Conservation (phyloP, 1,139 yeast genomes). For the Blastobotrys serpentis region DNA sequence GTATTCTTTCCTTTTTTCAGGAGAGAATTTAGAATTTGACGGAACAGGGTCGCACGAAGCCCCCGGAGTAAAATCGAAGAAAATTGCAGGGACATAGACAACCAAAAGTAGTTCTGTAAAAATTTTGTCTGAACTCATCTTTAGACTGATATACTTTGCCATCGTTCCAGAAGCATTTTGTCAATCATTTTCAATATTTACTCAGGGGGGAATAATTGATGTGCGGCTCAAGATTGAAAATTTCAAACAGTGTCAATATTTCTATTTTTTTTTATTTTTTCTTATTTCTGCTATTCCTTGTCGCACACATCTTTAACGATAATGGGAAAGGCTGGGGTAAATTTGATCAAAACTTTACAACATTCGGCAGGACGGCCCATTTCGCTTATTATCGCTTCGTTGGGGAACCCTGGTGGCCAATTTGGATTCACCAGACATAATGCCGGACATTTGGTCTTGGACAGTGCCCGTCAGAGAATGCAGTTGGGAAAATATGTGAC, state of each 20-base stretch:
- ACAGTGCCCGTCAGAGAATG: constrained; percentile 20
- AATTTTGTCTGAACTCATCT: too few species aligned
- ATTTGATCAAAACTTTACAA: not conserved
- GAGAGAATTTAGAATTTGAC: too few species aligned
- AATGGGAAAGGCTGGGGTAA: not conserved
- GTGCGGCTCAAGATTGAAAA: constrained; percentile 4
- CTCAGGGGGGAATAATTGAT: too few species aligned
- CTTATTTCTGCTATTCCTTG: not conserved
- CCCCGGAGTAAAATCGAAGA: too few species aligned
- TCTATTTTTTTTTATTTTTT: not conserved
- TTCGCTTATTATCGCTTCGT: constrained; percentile 43
- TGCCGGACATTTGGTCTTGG: constrained; percentile 63
- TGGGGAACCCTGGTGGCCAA: constrained; percentile 75
- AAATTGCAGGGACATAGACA: too few species aligned
- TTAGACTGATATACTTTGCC: too few species aligned
- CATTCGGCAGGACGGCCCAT: not conserved
- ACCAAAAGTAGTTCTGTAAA: too few species aligned
- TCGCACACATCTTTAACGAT: not conserved
- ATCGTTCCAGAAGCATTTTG: too few species aligned
- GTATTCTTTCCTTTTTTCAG: too few species aligned
- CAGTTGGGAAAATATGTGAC: constrained; percentile 21
- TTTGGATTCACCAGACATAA: constrained; percentile 70
- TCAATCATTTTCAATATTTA: too few species aligned
- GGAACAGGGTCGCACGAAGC: too few species aligned
- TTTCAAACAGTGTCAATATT: too few species aligned